Base-by-base conservation (phyloP, 768 basidiomycete species). In the Ramaria sp. region DNA sequence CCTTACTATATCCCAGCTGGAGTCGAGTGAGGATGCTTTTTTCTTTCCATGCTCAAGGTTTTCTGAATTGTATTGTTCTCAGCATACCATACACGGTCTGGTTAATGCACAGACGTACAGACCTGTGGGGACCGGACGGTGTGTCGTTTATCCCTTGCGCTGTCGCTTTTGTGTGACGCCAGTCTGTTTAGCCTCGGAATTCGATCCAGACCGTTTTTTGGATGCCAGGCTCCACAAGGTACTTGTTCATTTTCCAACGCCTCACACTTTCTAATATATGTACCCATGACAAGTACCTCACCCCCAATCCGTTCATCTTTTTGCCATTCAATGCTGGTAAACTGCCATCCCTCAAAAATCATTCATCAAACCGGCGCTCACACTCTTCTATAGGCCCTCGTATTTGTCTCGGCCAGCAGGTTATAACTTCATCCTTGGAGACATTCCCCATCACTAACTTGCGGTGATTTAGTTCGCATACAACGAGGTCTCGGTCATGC, bases 301-400 rank as follows among this genome's bases (percentile, higher is more conserved):
- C 69, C 0, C 72, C 75, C 1, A 84, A 84, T 59, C 82, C 83
- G 0, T 83, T 78, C 71, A 85, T 87, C 59, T 86, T 85, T 66
- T 68, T 80, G 6, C 83, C 84, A 0, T 85, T 85, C 70, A 83
- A 83, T 58, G 82, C 81, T 0, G 84, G 57, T 58, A 19, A 51
- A 38, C n/a, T 24, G 19, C 57, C 57, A 13, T 37, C 27, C 19
- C 51, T 33, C 51, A 37, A 5, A 39, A 7, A 2, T n/a, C 19
- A 34, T 11, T 15, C 24, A 31, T 12, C n/a, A 4, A 4, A 19
- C 17, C 24, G 34, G 13, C 34, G 56, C 17, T 27, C 30, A 17
- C 6, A 43, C 22, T 68, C 65, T 58, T 63, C 65, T 53, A 63
- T 58, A 24, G 72, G 73, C 17, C 81, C 81, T 5, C 73, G 80